These are phyloP conservation scores for Punctularia strigosozonata DNA, from an alignment of 768 basidiomycete species.

Conservation along the genomic window DNA sequence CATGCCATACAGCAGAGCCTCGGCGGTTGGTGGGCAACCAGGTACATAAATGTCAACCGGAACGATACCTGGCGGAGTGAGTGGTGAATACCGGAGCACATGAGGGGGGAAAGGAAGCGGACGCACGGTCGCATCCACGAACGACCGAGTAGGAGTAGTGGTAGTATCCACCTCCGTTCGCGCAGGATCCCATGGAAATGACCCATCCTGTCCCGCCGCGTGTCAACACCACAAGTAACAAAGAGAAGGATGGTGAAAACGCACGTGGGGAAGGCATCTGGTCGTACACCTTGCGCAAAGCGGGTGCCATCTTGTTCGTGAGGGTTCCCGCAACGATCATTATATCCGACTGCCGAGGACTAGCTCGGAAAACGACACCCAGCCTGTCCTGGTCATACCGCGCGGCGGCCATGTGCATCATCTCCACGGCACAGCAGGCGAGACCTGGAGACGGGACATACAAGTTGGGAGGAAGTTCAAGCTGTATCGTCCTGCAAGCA, in stretches of 20 bases:
- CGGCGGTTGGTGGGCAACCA: conserved; percentile 91
- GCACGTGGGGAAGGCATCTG: conserved; percentile 96
- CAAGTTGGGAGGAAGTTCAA: conserved; percentile 3
- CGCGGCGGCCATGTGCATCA: conserved; percentile 99
- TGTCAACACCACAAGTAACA: too few relatives aligned
- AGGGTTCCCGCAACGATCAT: conserved; percentile 99
- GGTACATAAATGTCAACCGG: conserved; percentile 98
- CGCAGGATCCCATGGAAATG: conserved; percentile 99
- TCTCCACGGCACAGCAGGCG: conserved; percentile 98
- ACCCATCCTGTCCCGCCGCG: conserved; percentile 86
- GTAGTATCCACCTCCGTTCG: conserved; percentile 95
- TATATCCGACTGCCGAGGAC: conserved; percentile 92
- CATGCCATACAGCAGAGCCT: conserved; percentile 94
- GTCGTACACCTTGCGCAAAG: conserved; percentile 90
- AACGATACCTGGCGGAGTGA: conserved; percentile 58
- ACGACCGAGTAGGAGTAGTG: conserved; percentile 99
- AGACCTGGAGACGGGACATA: conserved; percentile 44
- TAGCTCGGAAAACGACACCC: conserved; percentile 98
- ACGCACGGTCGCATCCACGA: conserved; percentile 89
- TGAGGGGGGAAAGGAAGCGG: conserved; percentile 5
- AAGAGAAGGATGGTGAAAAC: conserved; percentile 10
- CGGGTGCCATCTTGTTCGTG: conserved; percentile 99
- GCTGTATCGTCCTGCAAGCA: background rate
- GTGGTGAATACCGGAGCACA: background rate
- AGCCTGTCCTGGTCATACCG: conserved; percentile 97